Conservation (phyloP, 2,329 filamentous ascomycete genomes). For the Verticillium zaregamsianum region DNA sequence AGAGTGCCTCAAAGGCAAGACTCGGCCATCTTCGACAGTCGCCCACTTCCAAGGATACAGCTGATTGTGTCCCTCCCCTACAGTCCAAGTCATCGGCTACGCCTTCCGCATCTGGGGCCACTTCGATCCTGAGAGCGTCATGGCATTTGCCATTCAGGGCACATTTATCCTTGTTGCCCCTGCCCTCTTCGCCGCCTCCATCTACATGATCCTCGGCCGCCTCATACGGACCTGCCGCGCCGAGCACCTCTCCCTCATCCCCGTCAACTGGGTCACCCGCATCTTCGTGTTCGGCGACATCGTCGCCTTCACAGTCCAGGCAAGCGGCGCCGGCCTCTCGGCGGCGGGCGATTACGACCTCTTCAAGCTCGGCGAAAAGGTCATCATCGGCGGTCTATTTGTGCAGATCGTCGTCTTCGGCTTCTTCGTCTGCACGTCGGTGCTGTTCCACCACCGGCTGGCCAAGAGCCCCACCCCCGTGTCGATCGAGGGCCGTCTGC, state of each 20-base stretch:
- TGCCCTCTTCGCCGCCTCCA: slow-evolving; percentile 42
- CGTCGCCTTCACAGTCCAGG: slow-evolving; percentile 38
- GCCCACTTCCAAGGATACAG: not conserved
- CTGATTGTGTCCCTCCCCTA: not conserved
- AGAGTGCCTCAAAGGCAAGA: not conserved
- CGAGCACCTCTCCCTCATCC: slow-evolving; percentile 14
- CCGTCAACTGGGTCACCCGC: slow-evolving; percentile 33
- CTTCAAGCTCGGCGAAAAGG: slow-evolving; percentile 36
- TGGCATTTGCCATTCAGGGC: slow-evolving; percentile 17
- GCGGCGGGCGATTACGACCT: slow-evolving; percentile 23
- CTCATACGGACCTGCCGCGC: slow-evolving; percentile 22
- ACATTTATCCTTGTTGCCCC: slow-evolving; percentile 40
- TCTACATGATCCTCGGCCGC: slow-evolving; percentile 45
- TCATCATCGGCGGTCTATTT: slow-evolving; percentile 53
- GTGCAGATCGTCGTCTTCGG: slow-evolving; percentile 56
- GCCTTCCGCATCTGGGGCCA: slow-evolving; percentile 8
- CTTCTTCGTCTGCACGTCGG: slow-evolving; percentile 46
- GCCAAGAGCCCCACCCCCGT: slow-evolving; percentile 23
- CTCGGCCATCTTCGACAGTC: no score
- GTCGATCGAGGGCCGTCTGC: slow-evolving; percentile 35
- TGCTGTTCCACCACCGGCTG: slow-evolving; percentile 42
- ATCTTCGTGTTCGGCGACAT: slow-evolving; percentile 44
- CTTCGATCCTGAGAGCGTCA: slow-evolving; percentile 14
- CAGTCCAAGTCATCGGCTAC: slow-evolving; percentile 2
- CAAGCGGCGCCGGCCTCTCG: slow-evolving; percentile 27